phyloP scores from a whole-genome alignment of 805 yeast genomes.

The Yarrowia osloensis region DNA sequence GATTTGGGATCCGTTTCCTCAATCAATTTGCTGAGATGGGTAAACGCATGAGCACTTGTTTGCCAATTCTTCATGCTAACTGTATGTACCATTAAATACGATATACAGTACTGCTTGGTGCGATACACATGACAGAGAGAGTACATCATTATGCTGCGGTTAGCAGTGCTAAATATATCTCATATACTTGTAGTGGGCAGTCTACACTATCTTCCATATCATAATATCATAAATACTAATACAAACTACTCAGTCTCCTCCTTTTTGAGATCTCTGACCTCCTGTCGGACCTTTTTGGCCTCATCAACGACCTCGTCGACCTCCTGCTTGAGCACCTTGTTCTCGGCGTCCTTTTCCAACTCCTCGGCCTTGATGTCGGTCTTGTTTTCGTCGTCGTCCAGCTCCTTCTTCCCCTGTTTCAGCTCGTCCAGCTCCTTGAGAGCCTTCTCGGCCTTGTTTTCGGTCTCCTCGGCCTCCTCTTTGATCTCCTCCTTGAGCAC shows the following conservation, averaged over 20 bases:
- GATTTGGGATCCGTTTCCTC: too few relatives aligned
- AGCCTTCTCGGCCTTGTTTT: not conserved
- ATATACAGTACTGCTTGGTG: too few relatives aligned
- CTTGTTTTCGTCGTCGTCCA: not conserved
- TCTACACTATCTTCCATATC: too few relatives aligned
- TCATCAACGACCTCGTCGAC: not conserved
- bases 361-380: not conserved
- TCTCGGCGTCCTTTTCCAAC: not conserved
- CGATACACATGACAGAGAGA: too few relatives aligned
- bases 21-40: too few relatives aligned
- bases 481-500: not conserved
- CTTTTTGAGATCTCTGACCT: not conserved
- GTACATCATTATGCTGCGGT: too few relatives aligned
- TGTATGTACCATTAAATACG: too few relatives aligned
- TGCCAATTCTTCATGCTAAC: too few relatives aligned
- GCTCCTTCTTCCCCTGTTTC: not conserved
- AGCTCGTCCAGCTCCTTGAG: not conserved
- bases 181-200: too few relatives aligned
- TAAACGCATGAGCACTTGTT: too few relatives aligned
- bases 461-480: not conserved
- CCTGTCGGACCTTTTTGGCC: not conserved
- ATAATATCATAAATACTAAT: conserved; percentile 15
- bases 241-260: not conserved
- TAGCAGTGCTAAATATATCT: too few relatives aligned
- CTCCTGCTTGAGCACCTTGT: not conserved